Percentiles rank a stretch among this genome's conserved stretches.
These are phyloP conservation scores for Raddia distichophylla DNA, from an alignment of 176 grass and related monocot genomes.

Conservation along the genomic window DNA sequence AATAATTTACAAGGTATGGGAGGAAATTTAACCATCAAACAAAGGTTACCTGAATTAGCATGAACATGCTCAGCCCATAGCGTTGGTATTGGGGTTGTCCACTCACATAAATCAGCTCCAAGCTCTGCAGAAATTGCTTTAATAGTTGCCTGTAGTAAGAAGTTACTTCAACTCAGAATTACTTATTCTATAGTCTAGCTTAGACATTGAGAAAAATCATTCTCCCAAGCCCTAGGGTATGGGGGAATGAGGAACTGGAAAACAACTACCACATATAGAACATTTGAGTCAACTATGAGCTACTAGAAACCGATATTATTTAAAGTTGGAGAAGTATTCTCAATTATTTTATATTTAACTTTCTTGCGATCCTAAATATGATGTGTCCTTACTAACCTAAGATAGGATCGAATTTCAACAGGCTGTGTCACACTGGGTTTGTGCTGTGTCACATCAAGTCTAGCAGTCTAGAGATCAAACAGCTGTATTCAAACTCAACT, in stretches of 20 bases:
- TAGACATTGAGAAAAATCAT: constrained; percentile 28
- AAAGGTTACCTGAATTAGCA: constrained; percentile 71
- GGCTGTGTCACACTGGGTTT: not conserved
- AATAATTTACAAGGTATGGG: constrained; percentile 12
- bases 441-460: constrained; percentile 26
- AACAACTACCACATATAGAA: not conserved
- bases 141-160: constrained; percentile 68
- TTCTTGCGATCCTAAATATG: not conserved
- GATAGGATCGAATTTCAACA: constrained; percentile 21
- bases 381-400: not conserved
- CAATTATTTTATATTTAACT: not conserved
- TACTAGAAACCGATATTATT: constrained; percentile 1
- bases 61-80: constrained; percentile 87
- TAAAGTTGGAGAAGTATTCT: constrained; percentile 12
- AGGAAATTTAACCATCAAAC: constrained; percentile 24
- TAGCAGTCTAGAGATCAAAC: constrained; percentile 4
- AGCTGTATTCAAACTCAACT: not conserved
- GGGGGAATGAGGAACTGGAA: not conserved
- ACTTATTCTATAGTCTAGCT: not conserved
- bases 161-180: constrained; percentile 28
- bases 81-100: constrained; percentile 89
- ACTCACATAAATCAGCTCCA: constrained; percentile 77
- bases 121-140: constrained; percentile 67
- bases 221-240: not conserved
- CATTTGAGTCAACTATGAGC: constrained; percentile 16